These are phyloP conservation scores for Melastoma candidum DNA, from an alignment of 441 rosid species.

Conservation along the genomic window DNA sequence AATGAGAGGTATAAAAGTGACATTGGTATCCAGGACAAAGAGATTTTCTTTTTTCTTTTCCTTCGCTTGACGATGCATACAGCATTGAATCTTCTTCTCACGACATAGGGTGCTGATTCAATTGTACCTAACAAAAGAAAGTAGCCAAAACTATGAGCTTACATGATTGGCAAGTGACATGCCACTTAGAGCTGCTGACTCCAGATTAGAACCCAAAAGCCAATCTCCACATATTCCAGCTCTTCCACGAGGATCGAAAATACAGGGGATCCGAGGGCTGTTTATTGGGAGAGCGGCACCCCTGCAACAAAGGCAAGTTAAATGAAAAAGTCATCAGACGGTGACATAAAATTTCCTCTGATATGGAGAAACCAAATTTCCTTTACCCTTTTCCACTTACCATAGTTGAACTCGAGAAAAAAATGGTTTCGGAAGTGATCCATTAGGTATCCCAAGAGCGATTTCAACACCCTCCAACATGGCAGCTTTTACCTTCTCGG, in stretches of 20 bases:
- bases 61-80: too few relatives aligned
- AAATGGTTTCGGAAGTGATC: slow-evolving; percentile 51
- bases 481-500: slow-evolving; percentile 55
- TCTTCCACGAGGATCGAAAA: slow-evolving; percentile 82
- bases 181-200: slow-evolving; percentile 88
- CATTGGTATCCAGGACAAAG: too few relatives aligned
- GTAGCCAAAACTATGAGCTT: slow-evolving; percentile 5
- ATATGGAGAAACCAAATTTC: too few relatives aligned
- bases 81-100: too few relatives aligned
- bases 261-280: slow-evolving; percentile 56
- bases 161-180: slow-evolving; percentile 74
- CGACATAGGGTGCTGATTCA: too few relatives aligned
- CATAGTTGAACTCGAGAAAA: slow-evolving; percentile 66
- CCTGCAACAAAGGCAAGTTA: slow-evolving; percentile 26
- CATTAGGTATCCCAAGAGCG: slow-evolving; percentile 58
- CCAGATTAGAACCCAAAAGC: slow-evolving; percentile 75
- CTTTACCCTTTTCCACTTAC: slow-evolving; percentile 16
- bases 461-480: slow-evolving; percentile 79
- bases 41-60: too few relatives aligned
- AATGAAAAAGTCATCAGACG: too few relatives aligned
- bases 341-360: too few relatives aligned
- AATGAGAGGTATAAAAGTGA: slow-evolving; percentile 1
- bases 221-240: slow-evolving; percentile 95
- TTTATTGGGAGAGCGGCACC: slow-evolving; percentile 90
- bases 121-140: neutral